Evolutionary conservation across 2,329 filamentous ascomycete species (phyloP), one percentile per base, ranked within the genome.

Genomic region (Apiospora pterosperma): DNA sequence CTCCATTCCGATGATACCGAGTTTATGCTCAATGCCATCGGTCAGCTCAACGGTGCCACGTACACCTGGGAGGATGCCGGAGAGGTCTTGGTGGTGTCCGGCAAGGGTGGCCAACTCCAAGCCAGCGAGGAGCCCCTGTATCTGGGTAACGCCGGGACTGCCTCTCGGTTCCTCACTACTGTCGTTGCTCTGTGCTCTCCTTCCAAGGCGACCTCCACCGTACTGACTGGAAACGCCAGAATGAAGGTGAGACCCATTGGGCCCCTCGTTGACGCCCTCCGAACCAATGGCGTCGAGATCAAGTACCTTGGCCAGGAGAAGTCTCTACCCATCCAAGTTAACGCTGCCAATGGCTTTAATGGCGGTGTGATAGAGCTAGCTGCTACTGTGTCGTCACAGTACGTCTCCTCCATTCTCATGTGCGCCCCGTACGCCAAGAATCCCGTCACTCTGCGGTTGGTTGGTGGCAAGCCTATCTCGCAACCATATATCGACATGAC

Each of bases 401-500:
- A 98, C 75, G 96, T 99, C 41, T 98, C 96, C 0, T 97, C 95
- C 1, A 89, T 99, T 68, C 83, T 99, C 62, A 96, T 99, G 92
- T 96, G 93, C 65, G 96, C 96, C 0, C 96, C 96, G 0, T 99
- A 98, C 74, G 96, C 96, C 58, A 97, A 97, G 79, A 89, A 93
- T 67, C 92, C 95, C 0, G 94, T 99, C 41, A 97, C 93, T 0
- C 81, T 99, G 69, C 90, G 90, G 44, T 85, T 99, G 42, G 90
- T 98, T 14, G 96, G 96, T n/a, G 96, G 94, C 63, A 98, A 97
- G 77, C 95, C 96, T 52, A 97, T 99, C 69, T 98, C 95, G 1
- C 94, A 98, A 76, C 89, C 90, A 2, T 99, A 99, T 77, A 98
- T 99, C 73, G 93, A 99, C 76, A 98, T 99, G 95, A 99, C 96